These are phyloP conservation scores for Geosmithia morbida DNA, from an alignment of 2,329 filamentous ascomycete species.

Conservation along the genomic window DNA sequence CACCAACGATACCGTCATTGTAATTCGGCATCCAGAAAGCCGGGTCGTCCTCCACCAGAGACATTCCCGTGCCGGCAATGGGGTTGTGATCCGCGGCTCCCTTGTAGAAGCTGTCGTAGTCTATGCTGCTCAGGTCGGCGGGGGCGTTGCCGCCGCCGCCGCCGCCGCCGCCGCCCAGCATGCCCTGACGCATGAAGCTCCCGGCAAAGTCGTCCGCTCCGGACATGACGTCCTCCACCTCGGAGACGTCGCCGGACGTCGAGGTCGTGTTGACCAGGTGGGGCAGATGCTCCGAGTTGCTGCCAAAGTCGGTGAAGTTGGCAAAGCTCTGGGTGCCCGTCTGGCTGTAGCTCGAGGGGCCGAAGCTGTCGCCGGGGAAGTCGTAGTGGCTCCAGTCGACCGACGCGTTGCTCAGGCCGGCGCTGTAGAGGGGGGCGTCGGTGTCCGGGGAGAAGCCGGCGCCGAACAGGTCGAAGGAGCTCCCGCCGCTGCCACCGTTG, in stretches of 20 bases:
- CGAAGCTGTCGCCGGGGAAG: conserved; percentile 27
- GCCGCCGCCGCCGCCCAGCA: conserved; percentile 18
- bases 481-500: not conserved
- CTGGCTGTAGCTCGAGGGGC: conserved; percentile 40
- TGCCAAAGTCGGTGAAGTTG: conserved; percentile 34
- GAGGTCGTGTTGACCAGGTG: conserved; percentile 41
- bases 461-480: conserved; percentile 36
- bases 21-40: conserved; percentile 35
- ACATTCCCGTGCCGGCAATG: conserved; percentile 25
- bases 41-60: conserved; percentile 36
- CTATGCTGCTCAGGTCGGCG: conserved; percentile 32
- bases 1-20: conserved; percentile 19
- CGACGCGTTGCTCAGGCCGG: conserved; percentile 39
- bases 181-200: conserved; percentile 27
- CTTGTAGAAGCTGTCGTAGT: conserved; percentile 42
- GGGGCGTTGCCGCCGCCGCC: too few relatives aligned
- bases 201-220: conserved; percentile 23
- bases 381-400: conserved; percentile 32
- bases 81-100: conserved; percentile 26
- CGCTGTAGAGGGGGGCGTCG: conserved; percentile 47
- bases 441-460: conserved; percentile 30
- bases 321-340: conserved; percentile 33
- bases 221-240: conserved; percentile 44
- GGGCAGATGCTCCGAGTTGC: conserved; percentile 37
- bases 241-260: conserved; percentile 53